These are phyloP conservation scores for Ustilago loliicola DNA, from an alignment of 1,284 basidiomycete species.

Conservation along the genomic window DNA sequence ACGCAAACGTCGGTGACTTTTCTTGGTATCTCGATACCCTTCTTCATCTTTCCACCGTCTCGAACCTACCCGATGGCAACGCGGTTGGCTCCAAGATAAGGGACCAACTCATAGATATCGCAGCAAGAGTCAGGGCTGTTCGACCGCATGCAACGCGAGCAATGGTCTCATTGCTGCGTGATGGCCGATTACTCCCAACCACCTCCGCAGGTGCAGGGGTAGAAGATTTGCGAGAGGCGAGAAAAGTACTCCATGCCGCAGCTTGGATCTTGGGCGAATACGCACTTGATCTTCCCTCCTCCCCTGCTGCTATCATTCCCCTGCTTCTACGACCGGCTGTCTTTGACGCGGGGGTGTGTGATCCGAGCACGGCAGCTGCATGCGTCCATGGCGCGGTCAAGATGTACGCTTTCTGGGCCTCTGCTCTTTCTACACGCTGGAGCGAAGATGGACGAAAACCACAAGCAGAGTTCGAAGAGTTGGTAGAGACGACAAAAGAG, in stretches of 20 bases:
- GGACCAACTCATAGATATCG: constrained; percentile 87
- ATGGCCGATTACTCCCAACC: constrained; percentile 69
- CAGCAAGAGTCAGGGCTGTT: constrained; percentile 82
- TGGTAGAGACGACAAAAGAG: constrained; percentile 77
- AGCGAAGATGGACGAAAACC: constrained; percentile 78
- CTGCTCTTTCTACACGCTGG: constrained; percentile 82
- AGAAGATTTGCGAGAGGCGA: constrained; percentile 27
- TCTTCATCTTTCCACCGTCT: constrained; percentile 80
- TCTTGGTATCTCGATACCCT: constrained; percentile 91
- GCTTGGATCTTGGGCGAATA: constrained; percentile 97
- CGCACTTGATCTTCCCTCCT: constrained; percentile 72
- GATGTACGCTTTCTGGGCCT: constrained; percentile 86
- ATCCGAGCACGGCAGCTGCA: constrained; percentile 40
- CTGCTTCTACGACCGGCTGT: constrained; percentile 74
- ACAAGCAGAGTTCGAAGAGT: constrained; percentile 74
- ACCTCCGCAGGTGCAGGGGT: constrained; percentile 72
- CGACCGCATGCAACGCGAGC: constrained; percentile 83
- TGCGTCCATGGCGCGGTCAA: constrained; percentile 88
- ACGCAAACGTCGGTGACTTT: constrained; percentile 89
- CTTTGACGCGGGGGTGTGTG: constrained; percentile 35
- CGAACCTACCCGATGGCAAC: constrained; percentile 75
- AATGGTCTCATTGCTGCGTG: constrained; percentile 82
- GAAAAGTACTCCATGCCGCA: constrained; percentile 87
- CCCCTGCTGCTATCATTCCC: constrained; percentile 58
- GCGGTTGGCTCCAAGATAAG: constrained; percentile 80